A percentile compares a stretch with the other conserved stretches of the same genome.
phyloP scores from a whole-genome alignment of 2,329 filamentous ascomycete genomes.

The Epichloe scottii region DNA sequence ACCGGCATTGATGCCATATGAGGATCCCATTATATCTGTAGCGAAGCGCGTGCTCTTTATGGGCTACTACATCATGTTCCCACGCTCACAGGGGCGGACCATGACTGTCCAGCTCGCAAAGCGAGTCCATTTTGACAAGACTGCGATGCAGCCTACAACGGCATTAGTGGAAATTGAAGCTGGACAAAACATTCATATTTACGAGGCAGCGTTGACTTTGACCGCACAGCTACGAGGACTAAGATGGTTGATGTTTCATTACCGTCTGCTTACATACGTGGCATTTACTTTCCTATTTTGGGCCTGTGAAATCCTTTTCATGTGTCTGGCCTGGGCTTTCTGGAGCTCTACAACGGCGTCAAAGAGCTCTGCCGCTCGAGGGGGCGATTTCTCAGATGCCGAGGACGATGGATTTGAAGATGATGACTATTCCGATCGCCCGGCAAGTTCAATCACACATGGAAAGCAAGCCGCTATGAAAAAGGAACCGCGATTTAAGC shows the following conservation, averaged over 20 bases:
- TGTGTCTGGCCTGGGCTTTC: conserved; percentile 51
- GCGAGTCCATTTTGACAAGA: conserved; percentile 45
- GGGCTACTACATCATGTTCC: conserved; percentile 56
- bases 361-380: conserved; percentile 4
- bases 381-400: conserved; percentile 5
- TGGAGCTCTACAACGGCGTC: conserved; percentile 27
- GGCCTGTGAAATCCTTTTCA: conserved; percentile 57
- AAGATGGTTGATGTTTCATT: conserved; percentile 77
- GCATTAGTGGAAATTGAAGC: conserved; percentile 56
- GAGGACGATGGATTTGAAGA: conserved; percentile 12
- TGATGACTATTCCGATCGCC: conserved; percentile 26
- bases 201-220: conserved; percentile 54
- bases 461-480: conserved; percentile 28
- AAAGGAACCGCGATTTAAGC: conserved; percentile 26
- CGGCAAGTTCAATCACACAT: conserved; percentile 31
- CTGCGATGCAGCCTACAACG: conserved; percentile 28
- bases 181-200: conserved; percentile 61
- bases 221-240: conserved; percentile 65
- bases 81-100: conserved; percentile 47
- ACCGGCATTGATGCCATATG: conserved; percentile 68
- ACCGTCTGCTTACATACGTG: conserved; percentile 57
- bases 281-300: conserved; percentile 64
- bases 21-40: conserved; percentile 53
- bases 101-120: conserved; percentile 64
- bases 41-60: conserved; percentile 50